phyloP scores from a whole-genome alignment of 345 rosid genomes.

The Murraya koenigii region DNA sequence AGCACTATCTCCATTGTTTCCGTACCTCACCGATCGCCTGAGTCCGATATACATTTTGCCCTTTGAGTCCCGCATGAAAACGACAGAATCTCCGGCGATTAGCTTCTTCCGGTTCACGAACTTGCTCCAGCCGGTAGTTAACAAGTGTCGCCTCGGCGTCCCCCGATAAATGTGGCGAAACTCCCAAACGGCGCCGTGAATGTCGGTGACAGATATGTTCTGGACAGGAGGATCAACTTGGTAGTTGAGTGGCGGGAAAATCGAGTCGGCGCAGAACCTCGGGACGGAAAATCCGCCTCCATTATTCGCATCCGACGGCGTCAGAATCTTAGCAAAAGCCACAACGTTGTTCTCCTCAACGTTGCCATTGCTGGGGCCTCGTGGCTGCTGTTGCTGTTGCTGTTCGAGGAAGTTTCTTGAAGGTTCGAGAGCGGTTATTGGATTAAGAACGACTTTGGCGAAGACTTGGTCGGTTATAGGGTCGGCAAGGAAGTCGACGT shows the following conservation, averaged over 20 bases:
- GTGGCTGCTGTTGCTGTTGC: not conserved
- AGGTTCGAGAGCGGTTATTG: constrained; percentile 17
- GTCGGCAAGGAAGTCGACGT: constrained; percentile 60
- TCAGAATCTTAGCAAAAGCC: constrained; percentile 68
- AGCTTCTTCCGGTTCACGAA: constrained; percentile 84
- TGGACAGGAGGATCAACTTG: constrained; percentile 84
- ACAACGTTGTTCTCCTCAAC: constrained; percentile 23
- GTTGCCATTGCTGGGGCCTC: not conserved
- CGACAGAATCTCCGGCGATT: constrained; percentile 84
- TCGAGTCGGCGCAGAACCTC: constrained; percentile 81
- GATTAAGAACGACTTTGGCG: constrained; percentile 44
- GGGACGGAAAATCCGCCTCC: constrained; percentile 99
- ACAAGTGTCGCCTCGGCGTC: constrained; percentile 81
- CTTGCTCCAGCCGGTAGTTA: constrained; percentile 97
- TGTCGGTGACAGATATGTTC: constrained; percentile 61
- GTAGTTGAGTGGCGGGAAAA: constrained; percentile 77
- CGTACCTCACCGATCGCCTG: constrained; percentile 41
- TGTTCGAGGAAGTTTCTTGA: constrained; percentile 12
- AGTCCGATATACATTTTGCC: constrained; percentile 71
- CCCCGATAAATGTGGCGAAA: constrained; percentile 89
- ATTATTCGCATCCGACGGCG: constrained; percentile 91
- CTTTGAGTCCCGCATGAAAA: constrained; percentile 63
- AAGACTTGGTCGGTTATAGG: constrained; percentile 76
- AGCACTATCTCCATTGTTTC: constrained; percentile 29
- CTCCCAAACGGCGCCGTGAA: constrained; percentile 67